Base-by-base conservation (phyloP, 768 basidiomycete species). In the Lentinula lateritia region DNA sequence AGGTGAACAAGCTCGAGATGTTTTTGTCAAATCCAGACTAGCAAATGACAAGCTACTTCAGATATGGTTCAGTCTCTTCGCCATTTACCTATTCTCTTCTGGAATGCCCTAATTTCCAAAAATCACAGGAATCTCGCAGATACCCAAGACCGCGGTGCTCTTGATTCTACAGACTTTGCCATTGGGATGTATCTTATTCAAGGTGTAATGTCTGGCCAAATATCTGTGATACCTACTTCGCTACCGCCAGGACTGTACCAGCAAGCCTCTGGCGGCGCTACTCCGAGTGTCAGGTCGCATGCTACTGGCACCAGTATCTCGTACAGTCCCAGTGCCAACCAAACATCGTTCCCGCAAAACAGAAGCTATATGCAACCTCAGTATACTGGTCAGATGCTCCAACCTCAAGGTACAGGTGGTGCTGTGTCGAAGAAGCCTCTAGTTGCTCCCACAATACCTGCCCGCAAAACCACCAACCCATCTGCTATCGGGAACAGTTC, bases 151-250 rank as follows among this genome's bases (percentile, higher is more conserved):
- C 84, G 97, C 63, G 96, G 97, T 56, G 78, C 82, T 12, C 86
- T 99, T 62, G 97, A 99, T 72, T 77, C 86, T 15, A 81, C 89
- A 50, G 97, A 99, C 74, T 99, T 99, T 70, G 88, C 90, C 62
- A 86, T 99, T 68, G 97, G 89, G 43, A 95, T 97, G 95, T 93
- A 93, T 73, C 84, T 98, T 70, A 95, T 98, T 65, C 95, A 98
- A 74, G 89, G 85, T n/a, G 77, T 83, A 42, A 97, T 98, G 95
- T 85, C 89, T 58, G 83, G 84, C 60, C 83, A 88, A 63, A 76
- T 93, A 60, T 77, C 86, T 56, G 81, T 80, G 63, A 80, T 95
- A 54, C 95, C 95, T 39, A 73, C 82, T 6, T 75, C 80, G 2
- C 81, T 98, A 16, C 94, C 96, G 20, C 88, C 90, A 3, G 89